phyloP scores from a whole-genome alignment of 768 basidiomycete genomes.

The Termitomyces sp. region DNA sequence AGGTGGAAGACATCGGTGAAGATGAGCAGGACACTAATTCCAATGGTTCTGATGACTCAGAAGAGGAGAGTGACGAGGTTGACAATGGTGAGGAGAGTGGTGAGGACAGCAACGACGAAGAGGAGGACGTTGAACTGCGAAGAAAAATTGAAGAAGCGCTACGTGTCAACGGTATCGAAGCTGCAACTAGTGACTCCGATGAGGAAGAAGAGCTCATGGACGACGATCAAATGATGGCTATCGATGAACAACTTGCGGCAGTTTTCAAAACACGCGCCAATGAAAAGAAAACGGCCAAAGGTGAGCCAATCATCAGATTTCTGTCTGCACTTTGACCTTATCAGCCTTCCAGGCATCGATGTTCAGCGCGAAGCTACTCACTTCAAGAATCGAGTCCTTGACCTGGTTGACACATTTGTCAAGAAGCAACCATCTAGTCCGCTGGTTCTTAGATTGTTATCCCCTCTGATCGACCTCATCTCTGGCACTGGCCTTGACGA shows the following conservation, averaged over 20 bases:
- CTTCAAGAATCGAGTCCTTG: conserved; percentile 94
- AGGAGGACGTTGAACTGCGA: conserved; percentile 59
- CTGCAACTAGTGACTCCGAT: conserved; percentile 53
- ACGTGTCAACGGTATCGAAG: conserved; percentile 53
- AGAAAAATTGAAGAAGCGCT: conserved; percentile 63
- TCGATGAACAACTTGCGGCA: conserved; percentile 88
- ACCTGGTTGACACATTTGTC: conserved; percentile 85
- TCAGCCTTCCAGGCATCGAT: conserved; percentile 45
- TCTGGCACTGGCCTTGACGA: conserved; percentile 69
- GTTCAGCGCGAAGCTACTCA: conserved; percentile 87
- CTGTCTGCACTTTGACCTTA: not conserved
- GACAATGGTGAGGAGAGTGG: conserved; percentile 29
- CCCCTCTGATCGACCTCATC: conserved; percentile 76
- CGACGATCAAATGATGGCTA: conserved; percentile 97
- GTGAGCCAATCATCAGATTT: conserved; percentile 32
- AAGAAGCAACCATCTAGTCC: conserved; percentile 76
- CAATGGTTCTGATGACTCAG: conserved; percentile 25
- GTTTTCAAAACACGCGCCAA: conserved; percentile 72
- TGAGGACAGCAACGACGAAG: conserved; percentile 41
- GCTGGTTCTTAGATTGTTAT: conserved; percentile 59
- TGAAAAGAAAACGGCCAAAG: conserved; percentile 61
- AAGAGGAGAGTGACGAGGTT: conserved; percentile 30
- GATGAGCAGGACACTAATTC: conserved; percentile 28
- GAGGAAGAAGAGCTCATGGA: conserved; percentile 81
- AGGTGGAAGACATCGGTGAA: conserved; percentile 40